Conservation (phyloP, 1,284 basidiomycete genomes). For the Cystobasidium slooffiae region DNA sequence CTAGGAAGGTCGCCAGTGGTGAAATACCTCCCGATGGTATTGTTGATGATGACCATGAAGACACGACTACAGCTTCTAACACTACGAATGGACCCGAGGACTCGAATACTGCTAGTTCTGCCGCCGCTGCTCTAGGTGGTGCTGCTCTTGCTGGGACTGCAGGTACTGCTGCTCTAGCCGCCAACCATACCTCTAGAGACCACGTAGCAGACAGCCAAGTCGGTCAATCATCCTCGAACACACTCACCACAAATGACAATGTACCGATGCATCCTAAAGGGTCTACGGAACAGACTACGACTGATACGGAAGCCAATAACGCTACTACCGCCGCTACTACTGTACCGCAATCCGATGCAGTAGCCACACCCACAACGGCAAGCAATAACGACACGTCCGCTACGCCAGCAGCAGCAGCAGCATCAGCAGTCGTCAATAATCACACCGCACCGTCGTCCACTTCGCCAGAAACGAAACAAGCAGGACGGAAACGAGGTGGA, state of each 20-base stretch:
- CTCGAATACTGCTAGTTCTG: neutral
- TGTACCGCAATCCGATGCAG: neutral
- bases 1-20: neutral
- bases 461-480: neutral
- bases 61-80: neutral
- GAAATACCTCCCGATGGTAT: neutral
- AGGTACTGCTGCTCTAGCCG: slow-evolving; percentile 5
- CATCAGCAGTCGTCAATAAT: neutral
- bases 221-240: too few species aligned
- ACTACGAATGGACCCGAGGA: neutral
- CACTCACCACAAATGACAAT: too few species aligned
- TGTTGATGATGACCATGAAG: neutral
- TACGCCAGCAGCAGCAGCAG: neutral
- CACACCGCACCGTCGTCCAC: neutral
- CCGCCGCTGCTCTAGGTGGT: neutral
- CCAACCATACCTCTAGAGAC: neutral
- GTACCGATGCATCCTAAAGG: too few species aligned
- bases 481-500: slow-evolving; percentile 29
- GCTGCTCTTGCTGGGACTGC: slow-evolving; percentile 2
- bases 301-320: neutral
- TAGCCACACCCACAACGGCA: neutral
- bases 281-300: neutral
- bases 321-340: neutral
- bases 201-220: too few species aligned
- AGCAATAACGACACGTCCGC: neutral